These are phyloP conservation scores for Chaetomiaceae sp. DNA, from an alignment of 2,329 filamentous ascomycete species.

Conservation along the genomic window DNA sequence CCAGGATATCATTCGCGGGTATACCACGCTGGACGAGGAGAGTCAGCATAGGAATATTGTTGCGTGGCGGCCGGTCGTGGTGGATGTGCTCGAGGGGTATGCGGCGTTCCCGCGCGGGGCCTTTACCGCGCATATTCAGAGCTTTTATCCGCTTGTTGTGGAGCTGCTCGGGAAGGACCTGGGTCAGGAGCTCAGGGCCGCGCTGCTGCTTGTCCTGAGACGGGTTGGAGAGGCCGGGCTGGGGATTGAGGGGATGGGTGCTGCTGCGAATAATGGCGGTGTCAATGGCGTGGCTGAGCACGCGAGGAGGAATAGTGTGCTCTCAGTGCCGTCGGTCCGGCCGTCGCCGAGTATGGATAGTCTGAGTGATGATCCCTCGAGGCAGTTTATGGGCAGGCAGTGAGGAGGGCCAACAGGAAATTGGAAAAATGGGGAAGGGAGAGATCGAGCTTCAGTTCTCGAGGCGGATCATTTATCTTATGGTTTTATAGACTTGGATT, in stretches of 20 bases:
- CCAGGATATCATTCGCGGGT: constrained; percentile 86
- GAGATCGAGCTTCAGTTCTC: not conserved
- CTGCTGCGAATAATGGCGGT: not conserved
- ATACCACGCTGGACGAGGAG: constrained; percentile 84
- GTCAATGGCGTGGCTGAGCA: not conserved
- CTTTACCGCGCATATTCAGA: constrained; percentile 73
- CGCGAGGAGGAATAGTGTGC: constrained; percentile 17
- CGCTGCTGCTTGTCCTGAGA: constrained; percentile 71
- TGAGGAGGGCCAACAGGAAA: not conserved
- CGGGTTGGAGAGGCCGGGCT: constrained; percentile 76
- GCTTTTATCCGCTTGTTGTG: constrained; percentile 82
- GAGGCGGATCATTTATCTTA: not conserved
- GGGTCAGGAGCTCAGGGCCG: constrained; percentile 69
- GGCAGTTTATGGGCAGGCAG: constrained; percentile 23
- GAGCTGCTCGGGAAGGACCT: constrained; percentile 81
- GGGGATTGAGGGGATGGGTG: constrained; percentile 50
- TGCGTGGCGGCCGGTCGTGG: constrained; percentile 94
- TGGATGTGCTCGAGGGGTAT: constrained; percentile 93
- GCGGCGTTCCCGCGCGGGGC: constrained; percentile 74
- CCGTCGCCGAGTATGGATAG: constrained; percentile 20
- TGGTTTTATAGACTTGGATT: constrained; percentile 1
- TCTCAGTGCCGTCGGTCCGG: constrained; percentile 15
- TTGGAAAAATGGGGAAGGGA: not conserved
- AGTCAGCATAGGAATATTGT: constrained; percentile 95
- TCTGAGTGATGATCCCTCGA: constrained; percentile 26